Percentiles rank a stretch among this genome's conserved stretches.
Conservation (phyloP, 345 rosid genomes). For the Cochlearia excelsa region DNA sequence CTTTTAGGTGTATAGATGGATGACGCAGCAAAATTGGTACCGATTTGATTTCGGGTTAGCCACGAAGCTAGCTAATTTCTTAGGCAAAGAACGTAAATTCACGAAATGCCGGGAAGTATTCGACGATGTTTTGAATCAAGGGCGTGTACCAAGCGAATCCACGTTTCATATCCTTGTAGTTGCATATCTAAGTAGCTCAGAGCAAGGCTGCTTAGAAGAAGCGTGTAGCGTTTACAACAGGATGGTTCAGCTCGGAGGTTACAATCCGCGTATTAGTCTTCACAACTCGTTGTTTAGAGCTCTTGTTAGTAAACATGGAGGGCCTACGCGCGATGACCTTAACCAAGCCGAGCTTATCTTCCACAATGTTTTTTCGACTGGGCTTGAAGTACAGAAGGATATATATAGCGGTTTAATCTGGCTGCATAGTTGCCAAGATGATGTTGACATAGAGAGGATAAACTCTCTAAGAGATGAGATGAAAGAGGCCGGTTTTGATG, state of each 20-base stretch:
- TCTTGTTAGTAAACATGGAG: conserved; percentile 55
- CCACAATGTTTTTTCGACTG: conserved; percentile 62
- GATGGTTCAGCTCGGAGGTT: conserved; percentile 93
- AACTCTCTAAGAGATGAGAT: conserved; percentile 56
- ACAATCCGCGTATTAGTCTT: conserved; percentile 60
- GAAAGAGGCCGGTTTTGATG: conserved; percentile 55
- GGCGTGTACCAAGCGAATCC: conserved; percentile 84
- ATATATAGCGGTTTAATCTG: conserved; percentile 67
- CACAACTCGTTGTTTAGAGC: conserved; percentile 81
- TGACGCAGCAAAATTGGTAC: conserved; percentile 82
- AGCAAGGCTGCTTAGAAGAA: conserved; percentile 66
- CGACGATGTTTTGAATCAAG: conserved; percentile 78
- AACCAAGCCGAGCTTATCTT: conserved; percentile 85
- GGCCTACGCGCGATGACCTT: conserved; percentile 50
- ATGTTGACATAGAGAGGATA: conserved; percentile 55
- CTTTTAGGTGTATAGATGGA: conserved; percentile 88
- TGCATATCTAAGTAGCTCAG: conserved; percentile 73
- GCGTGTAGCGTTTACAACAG: conserved; percentile 79
- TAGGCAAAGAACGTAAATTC: conserved; percentile 78
- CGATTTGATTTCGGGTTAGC: conserved; percentile 81
- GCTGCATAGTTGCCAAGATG: conserved; percentile 83
- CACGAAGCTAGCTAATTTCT: conserved; percentile 76
- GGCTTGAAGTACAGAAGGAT: conserved; percentile 71
- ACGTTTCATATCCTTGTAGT: conserved; percentile 77
- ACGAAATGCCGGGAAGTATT: conserved; percentile 75